Evolutionary conservation across 2,329 filamentous ascomycete genomes (phyloP).

Genomic region (Venturia nashicola): DNA sequence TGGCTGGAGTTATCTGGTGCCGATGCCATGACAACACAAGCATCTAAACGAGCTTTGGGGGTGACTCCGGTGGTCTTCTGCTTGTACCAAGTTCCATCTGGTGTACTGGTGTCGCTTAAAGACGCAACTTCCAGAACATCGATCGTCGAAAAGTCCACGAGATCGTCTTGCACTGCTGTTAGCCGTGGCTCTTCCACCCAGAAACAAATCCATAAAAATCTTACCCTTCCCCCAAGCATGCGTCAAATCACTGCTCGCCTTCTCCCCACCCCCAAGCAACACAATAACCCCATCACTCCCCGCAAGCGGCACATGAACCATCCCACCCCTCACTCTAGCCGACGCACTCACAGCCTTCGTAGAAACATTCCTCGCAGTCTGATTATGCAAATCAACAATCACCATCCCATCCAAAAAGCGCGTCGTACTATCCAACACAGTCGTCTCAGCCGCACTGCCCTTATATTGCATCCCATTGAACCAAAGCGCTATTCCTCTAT

Average conservation of each 20-base stretch:
- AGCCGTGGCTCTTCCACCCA: neutral
- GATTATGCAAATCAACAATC: neutral
- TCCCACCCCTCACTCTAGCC: neutral
- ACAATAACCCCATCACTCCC: neutral
- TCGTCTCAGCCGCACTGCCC: neutral
- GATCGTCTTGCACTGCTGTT: neutral
- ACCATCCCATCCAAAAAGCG: neutral
- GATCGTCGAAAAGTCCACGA: conserved; percentile 24
- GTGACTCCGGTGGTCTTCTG: conserved; percentile 30
- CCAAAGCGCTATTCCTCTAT: neutral
- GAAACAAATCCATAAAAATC: neutral
- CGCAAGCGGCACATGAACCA: neutral
- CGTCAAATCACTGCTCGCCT: neutral
- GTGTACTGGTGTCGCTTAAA: conserved; percentile 16
- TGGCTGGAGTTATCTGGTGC: conserved; percentile 34
- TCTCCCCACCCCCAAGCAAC: neutral
- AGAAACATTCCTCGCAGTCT: neutral
- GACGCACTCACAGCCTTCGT: neutral
- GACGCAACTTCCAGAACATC: conserved; percentile 30
- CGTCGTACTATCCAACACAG: neutral
- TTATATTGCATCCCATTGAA: conserved; percentile 2
- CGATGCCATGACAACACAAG: conserved; percentile 28
- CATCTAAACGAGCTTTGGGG: conserved; percentile 31
- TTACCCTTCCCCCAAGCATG: neutral
- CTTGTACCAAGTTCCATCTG: conserved; percentile 28